Evolutionary conservation across 352 stramenopile species (phyloP), one percentile per base, ranked within the genome.

Genomic region (Pythium rhizo-oryzae): DNA sequence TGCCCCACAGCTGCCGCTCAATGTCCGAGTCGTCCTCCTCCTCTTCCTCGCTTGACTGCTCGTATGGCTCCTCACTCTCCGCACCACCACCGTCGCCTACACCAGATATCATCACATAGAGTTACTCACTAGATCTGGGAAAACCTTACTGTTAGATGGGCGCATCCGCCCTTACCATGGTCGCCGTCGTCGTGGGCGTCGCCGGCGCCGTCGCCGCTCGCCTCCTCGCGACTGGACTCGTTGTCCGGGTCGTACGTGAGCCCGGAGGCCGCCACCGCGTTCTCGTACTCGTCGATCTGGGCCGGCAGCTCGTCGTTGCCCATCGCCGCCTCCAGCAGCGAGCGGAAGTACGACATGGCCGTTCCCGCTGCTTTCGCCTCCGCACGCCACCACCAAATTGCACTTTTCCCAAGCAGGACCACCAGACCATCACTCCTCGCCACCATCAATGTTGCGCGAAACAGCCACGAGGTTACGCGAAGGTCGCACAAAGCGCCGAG

Each of bases 21-120:
- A 95, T 92, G 60, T 95, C 87, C 46, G 87, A 95, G 53, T 95
- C 82, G n/a, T 91, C 82, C 56, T 93, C 87, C 19, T 88, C 79
- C 37, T 92, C 84, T 33, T 84, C 78, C 24, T 90, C 81, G 54
- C 84, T 91, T 16, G 81, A 90, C 50, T 79, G 78, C 25, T 82
- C 79, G 71, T 86, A 90, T 55, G 72, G 72, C 21, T 90, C 82
- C 33, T 89, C 83, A 28, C 77, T 89, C 28, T 76, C 62, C 5
- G 75, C 82, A 12, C 79, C 71, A 0, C 60, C 76, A 8, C 43
- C 76, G 0, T 76, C 76, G 6, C 56, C 74, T 49, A 46, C 28
- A 33, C 1, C 44, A 47, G 13, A 47, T n/a, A 19, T 6, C 28
- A 28, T 19, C 13, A 54, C 2, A 52, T 13, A 67, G 12, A 46